Percentiles rank a stretch among this genome's conserved stretches.
Evolutionary conservation across 1,139 yeast genomes (phyloP).

Genomic region (Meyerozyma carpophila): DNA sequence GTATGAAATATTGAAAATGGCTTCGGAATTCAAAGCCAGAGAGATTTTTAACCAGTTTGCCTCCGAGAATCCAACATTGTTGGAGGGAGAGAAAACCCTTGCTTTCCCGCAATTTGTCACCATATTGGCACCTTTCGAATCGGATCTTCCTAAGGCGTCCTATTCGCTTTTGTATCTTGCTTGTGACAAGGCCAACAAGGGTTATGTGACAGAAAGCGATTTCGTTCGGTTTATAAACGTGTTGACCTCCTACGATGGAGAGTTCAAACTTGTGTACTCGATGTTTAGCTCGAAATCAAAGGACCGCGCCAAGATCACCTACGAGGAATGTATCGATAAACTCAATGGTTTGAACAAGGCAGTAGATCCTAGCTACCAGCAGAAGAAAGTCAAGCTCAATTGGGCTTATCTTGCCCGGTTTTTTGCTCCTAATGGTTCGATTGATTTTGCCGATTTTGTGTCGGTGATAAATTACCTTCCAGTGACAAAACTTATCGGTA

Average conservation of each 20-base stretch:
- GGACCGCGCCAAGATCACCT: slow-evolving; percentile 19
- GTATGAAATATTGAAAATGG: slow-evolving; percentile 4
- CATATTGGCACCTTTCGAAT: slow-evolving; percentile 38
- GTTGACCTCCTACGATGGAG: slow-evolving; percentile 53
- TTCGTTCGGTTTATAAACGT: slow-evolving; percentile 56
- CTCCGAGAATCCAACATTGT: slow-evolving; percentile 14
- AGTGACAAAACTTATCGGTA: slow-evolving; percentile 42
- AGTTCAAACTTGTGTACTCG: slow-evolving; percentile 50
- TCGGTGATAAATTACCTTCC: slow-evolving; percentile 41
- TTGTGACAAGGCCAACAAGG: slow-evolving; percentile 59
- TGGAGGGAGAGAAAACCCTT: slow-evolving; percentile 19
- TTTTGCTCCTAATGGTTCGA: slow-evolving; percentile 37
- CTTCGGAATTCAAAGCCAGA: slow-evolving; percentile 25
- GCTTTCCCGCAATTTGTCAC: slow-evolving; percentile 35
- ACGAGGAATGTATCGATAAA: slow-evolving; percentile 35
- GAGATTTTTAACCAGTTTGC: slow-evolving; percentile 41
- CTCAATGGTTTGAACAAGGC: slow-evolving; percentile 37
- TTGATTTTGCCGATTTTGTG: slow-evolving; percentile 37
- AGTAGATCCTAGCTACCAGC: slow-evolving; percentile 40
- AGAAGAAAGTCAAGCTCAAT: slow-evolving; percentile 37
- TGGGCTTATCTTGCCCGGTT: slow-evolving; percentile 41
- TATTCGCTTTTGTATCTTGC: slow-evolving; percentile 54
- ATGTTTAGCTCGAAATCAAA: slow-evolving; percentile 35
- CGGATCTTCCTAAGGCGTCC: slow-evolving; percentile 36
- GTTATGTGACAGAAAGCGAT: slow-evolving; percentile 54